phyloP scores from a whole-genome alignment of 192 early-diverging fungal genomes.

The Lobosporangium transversale region DNA sequence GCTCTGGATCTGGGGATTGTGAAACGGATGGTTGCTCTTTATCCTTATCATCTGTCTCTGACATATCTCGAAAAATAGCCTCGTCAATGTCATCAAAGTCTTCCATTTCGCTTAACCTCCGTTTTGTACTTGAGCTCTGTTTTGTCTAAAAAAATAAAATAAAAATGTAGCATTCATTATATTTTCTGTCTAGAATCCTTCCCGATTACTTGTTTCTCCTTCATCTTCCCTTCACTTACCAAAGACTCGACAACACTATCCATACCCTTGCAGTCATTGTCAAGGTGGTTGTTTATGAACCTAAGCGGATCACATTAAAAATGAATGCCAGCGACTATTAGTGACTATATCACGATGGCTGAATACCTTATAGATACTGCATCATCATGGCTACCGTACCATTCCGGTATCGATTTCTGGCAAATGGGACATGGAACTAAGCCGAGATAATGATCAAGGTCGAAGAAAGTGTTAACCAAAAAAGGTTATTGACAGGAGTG shows the following conservation, averaged over 20 bases:
- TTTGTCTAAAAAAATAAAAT: conserved; percentile 4
- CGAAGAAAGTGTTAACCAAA: background rate
- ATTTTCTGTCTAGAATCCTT: too few relatives aligned
- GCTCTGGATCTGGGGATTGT: background rate
- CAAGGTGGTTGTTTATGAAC: conserved; percentile 64
- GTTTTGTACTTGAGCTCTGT: conserved; percentile 17
- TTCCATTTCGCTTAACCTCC: conserved; percentile 23
- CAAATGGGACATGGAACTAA: conserved; percentile 66
- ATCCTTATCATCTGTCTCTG: background rate
- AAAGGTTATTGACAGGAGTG: too few relatives aligned
- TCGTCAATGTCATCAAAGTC: conserved; percentile 22
- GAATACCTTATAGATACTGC: background rate
- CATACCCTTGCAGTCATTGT: conserved; percentile 52
- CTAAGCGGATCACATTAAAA: too few relatives aligned
- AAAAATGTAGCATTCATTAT: too few relatives aligned
- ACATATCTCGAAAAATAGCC: conserved; percentile 1
- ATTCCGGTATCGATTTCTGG: conserved; percentile 43
- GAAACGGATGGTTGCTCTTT: background rate
- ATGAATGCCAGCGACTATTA: background rate
- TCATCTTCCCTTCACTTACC: too few relatives aligned
- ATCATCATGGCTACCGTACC: background rate
- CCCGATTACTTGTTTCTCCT: too few relatives aligned
- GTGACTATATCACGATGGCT: background rate
- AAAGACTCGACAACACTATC: conserved; percentile 23
- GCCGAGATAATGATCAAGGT: background rate